Evolutionary conservation across 1,284 basidiomycete species (phyloP), one percentile per base, ranked within the genome.

Genomic region (Ganoderma leucocontextum): DNA sequence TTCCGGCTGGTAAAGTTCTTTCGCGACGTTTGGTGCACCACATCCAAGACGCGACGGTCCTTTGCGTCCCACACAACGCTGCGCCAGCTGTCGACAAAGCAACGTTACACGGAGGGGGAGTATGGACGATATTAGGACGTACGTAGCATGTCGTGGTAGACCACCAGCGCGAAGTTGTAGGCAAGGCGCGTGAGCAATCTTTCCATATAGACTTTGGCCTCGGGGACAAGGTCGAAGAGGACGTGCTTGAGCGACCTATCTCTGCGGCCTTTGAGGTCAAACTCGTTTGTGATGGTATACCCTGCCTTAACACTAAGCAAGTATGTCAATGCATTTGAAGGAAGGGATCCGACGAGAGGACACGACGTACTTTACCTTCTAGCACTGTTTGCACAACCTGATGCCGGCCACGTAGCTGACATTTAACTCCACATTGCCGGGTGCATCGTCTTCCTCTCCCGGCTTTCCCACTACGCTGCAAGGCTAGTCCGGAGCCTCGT

Each of bases 1-100:
- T 22, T 65, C 64, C 19, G 44, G 57, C 25, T 65, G 44, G 42
- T 65, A 60, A 33, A 65, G 2, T 58, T 58, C 25, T 17, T 7
- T 15, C 33, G 33, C 4, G 35, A 17, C 19, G 33, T 19, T 22
- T 64, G 53, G 15, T 47, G 39, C 4, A 38, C 5, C 2, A 4
- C 38, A 8, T 6, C 58, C 15, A 4, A 2, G 6, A 7, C 44
- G 7, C 6, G 19, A n/a, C n/a, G 44, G 19, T 8, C 19, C 6
- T n/a, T 47, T 19, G 44, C 44, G n/a, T 8, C 6, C n/a, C 19
- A n/a, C n/a, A n/a, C 7, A 47, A 47, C 5, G 19, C 7, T n/a
- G 44, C 6, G 19, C n/a, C 19, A 47, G 19, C 19, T 6, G 22
- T 7, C 38, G 44, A n/a, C 44, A n/a, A n/a, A 47, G 44, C 5